A percentile compares a stretch with the other conserved stretches of the same genome.
Conservation (phyloP, 805 yeast species). For the Ogataea zsoltii region DNA sequence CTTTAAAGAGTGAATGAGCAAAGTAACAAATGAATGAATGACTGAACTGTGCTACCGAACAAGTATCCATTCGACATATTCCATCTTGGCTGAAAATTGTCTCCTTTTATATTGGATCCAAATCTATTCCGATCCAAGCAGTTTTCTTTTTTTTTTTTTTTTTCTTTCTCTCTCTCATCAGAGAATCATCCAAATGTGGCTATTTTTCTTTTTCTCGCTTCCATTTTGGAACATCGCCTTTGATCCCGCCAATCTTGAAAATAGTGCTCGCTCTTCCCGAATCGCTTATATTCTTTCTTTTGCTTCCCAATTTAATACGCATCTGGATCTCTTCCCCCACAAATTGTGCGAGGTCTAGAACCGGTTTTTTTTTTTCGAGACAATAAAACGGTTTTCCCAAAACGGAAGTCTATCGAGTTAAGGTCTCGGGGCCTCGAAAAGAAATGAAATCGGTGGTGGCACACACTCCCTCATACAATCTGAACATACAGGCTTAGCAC, state of each 20-base stretch:
- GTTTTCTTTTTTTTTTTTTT: conserved; percentile 1
- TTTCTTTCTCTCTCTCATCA: no score
- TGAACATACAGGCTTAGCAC: no score
- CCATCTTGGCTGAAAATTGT: neutral
- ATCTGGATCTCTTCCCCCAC: conserved; percentile 4
- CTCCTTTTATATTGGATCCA: conserved; percentile 3
- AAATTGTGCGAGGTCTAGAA: neutral
- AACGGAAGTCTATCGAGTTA: no score
- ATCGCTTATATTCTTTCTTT: neutral
- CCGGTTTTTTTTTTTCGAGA: neutral
- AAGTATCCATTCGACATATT: no score
- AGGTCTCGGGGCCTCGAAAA: neutral
- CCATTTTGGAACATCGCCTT: neutral
- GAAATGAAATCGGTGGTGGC: neutral
- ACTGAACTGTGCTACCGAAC: neutral
- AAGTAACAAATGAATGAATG: conserved; percentile 7
- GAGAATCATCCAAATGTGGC: neutral
- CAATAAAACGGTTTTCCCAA: conserved; percentile 4
- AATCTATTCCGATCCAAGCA: neutral
- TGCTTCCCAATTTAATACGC: neutral
- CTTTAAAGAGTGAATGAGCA: conserved; percentile 3
- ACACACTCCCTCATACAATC: no score
- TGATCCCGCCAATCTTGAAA: conserved; percentile 3
- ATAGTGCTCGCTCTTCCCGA: neutral
- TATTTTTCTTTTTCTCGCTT: neutral